These are phyloP conservation scores for Stagonosporopsis cucurbitacearum DNA, from an alignment of 2,329 filamentous ascomycete genomes.

Conservation along the genomic window DNA sequence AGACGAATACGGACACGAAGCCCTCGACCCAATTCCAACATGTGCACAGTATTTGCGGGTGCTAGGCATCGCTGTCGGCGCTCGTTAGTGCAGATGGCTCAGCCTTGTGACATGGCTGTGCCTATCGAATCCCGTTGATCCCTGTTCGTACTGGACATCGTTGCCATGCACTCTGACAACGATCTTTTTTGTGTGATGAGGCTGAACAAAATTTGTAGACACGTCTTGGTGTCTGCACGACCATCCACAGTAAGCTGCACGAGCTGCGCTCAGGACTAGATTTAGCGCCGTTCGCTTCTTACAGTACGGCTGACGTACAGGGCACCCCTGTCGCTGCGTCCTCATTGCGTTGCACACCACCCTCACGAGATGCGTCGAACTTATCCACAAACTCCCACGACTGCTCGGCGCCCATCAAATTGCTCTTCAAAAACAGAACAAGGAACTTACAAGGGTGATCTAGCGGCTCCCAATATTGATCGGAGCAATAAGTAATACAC, in stretches of 20 bases:
- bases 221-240: not conserved
- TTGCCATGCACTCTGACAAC: not conserved
- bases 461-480: not conserved
- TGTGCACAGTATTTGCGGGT: not conserved
- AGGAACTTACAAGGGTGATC: not conserved
- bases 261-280: conserved; percentile 8
- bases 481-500: not conserved
- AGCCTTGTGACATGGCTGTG: conserved; percentile 5
- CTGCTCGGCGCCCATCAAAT: not conserved
- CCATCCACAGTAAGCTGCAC: not conserved
- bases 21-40: not conserved
- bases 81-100: conserved; percentile 8
- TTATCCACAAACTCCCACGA: not conserved
- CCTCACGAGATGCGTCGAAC: not conserved
- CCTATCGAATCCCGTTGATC: not conserved
- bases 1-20: conserved; percentile 1
- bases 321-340: conserved; percentile 3
- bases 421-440: not conserved
- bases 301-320: conserved; percentile 13
- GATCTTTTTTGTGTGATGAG: not conserved
- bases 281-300: conserved; percentile 11
- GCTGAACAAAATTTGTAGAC: not conserved
- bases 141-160: not conserved
- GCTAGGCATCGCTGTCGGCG: conserved; percentile 4
- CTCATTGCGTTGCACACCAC: conserved; percentile 1